Percentiles rank a stretch among this genome's conserved stretches.
Evolutionary conservation across 2,329 filamentous ascomycete genomes (phyloP).

Genomic region (Stachybotrys elegans): DNA sequence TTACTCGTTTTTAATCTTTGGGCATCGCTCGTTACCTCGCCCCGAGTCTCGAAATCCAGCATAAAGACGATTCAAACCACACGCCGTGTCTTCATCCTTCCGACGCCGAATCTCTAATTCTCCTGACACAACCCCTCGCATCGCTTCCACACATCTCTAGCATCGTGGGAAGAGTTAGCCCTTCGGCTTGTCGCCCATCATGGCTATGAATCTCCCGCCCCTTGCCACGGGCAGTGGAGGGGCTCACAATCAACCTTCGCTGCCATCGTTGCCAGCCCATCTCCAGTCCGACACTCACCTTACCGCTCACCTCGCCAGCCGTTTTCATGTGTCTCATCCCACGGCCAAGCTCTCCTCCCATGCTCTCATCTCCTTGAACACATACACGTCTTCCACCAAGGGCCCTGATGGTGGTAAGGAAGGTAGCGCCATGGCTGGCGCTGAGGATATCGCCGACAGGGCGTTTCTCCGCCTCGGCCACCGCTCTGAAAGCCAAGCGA

Average conservation of each 20-base stretch:
- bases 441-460: slow-evolving; percentile 83
- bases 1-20: slow-evolving; percentile 16
- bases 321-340: slow-evolving; percentile 87
- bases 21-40: background rate
- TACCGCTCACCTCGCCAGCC: slow-evolving; percentile 77
- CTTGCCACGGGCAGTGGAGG: slow-evolving; percentile 46
- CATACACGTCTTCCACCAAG: slow-evolving; percentile 82
- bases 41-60: background rate
- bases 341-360: slow-evolving; percentile 88
- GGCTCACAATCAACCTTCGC: slow-evolving; percentile 75
- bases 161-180: slow-evolving; percentile 14
- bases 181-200: slow-evolving; percentile 36
- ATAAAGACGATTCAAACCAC: too few species aligned
- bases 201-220: slow-evolving; percentile 56
- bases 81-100: too few species aligned
- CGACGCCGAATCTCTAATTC: background rate
- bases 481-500: slow-evolving; percentile 86
- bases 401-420: slow-evolving; percentile 88
- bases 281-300: slow-evolving; percentile 73
- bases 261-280: slow-evolving; percentile 83
- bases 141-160: slow-evolving; percentile 6
- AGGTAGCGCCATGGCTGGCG: slow-evolving; percentile 86
- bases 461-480: slow-evolving; percentile 82
- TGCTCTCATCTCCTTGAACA: slow-evolving; percentile 88
- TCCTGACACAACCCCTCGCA: background rate